Base-by-base conservation (phyloP, 768 basidiomycete genomes). In the Tylopilus subfusipes region DNA sequence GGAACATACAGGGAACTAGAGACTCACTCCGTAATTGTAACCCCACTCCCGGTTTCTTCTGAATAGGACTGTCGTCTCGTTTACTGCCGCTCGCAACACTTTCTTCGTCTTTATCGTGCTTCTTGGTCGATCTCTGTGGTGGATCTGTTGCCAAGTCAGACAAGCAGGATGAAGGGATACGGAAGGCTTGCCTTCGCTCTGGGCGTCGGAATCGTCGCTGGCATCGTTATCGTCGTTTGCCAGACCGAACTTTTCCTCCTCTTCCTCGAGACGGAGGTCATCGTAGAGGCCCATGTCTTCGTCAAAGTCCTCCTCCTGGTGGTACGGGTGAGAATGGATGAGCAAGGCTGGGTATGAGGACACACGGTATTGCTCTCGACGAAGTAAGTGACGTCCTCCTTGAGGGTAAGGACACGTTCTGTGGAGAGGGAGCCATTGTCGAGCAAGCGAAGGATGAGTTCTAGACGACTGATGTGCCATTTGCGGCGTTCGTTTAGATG, bases 211-310 rank as follows among this genome's bases (percentile, higher is more conserved):
- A 36, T 86, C 88, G 57, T 93, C 90, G 50, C 82, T 87, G 16
- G 6, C 61, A 11, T 89, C 86, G 29, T 93, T 85, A 16, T 93
- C 84, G 48, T 85, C 84, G 54, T 70, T 76, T 50, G 81, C 82
- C 40, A 90, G 76, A 52, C 90, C 89, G 66, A 94, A 93, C 67
- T 90, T 88, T 75, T 93, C 93, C 67, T 98, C 96, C 70, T 97
- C 93, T 66, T 97, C 96, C 62, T 97, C 91, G 43, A 99, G 86
- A 64, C 91, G 91, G 57, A 99, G 90, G 16, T 98, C 97, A 63
- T 98, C 97, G 65, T 99, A 99, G 48, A 99, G 90, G 44, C 92
- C 94, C 68, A 94, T 90, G 65, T 98, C 93, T 69, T 96, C 95
- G 54, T 98, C 94, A 71, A 97, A 99, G 63, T 91, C 89, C 64